These are phyloP conservation scores for Tubosaeta sp. DNA, from an alignment of 768 basidiomycete genomes.

Conservation along the genomic window DNA sequence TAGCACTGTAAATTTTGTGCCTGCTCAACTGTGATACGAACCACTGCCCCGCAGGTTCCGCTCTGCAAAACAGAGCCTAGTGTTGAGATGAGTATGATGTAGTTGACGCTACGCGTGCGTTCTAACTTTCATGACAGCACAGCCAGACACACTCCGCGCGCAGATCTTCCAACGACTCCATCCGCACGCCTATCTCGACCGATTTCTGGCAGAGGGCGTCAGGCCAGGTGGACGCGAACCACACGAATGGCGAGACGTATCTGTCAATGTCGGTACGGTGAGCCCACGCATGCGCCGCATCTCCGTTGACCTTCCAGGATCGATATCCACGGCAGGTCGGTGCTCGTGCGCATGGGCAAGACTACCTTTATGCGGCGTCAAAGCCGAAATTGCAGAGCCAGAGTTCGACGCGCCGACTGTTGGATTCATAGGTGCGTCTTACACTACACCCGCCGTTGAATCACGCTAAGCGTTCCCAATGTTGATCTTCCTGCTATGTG, in stretches of 20 bases:
- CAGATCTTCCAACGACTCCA: conserved; percentile 83
- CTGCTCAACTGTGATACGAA: no score
- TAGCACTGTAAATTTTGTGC: no score
- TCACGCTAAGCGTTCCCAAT: conserved; percentile 63
- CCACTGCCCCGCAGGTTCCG: no score
- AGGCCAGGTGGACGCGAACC: conserved; percentile 82
- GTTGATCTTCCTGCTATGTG: conserved; percentile 92
- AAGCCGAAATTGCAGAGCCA: conserved; percentile 92
- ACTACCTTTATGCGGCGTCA: conserved; percentile 98
- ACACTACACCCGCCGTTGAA: neutral
- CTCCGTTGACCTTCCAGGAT: no score
- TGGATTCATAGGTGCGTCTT: conserved; percentile 75
- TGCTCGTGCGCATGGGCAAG: conserved; percentile 84
- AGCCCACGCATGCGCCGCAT: no score
- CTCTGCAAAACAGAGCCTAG: no score
- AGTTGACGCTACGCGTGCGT: no score
- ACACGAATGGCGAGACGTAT: conserved; percentile 67
- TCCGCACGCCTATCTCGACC: conserved; percentile 81
- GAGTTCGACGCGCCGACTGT: conserved; percentile 67
- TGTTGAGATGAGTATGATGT: no score
- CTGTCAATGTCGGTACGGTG: conserved; percentile 83
- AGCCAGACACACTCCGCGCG: conserved; percentile 26
- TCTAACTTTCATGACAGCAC: conserved; percentile 6
- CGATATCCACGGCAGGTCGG: conserved; percentile 91
- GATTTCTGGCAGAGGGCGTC: conserved; percentile 73